Base-by-base conservation (phyloP, 1,139 yeast genomes). In the Diutina mesorugosa region DNA sequence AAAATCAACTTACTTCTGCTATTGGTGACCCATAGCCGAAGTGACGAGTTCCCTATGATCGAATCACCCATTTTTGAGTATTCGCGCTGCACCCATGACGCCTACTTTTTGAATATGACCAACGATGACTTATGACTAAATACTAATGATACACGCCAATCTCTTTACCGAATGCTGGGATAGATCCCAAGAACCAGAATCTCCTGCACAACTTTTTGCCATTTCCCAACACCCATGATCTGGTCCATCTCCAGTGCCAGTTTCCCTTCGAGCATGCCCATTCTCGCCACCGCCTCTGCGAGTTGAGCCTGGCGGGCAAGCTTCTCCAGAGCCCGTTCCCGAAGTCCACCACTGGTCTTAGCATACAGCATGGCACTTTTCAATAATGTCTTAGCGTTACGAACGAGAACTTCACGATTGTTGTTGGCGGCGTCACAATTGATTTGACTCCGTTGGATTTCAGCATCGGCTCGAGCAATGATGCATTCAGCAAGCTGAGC, bases 401-500 rank as follows among this genome's bases (percentile, higher is more conserved):
- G 66, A 2, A 69, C 56, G 26, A 81, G 66, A 0, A 74, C 62
- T 1, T 59, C 62, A 45, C 59, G 64, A 61, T 70, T 70, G 51
- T 66, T 68, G 5, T 59, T 60, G 0, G 80, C 73, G 32, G 67
- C 66, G 29, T 68, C 72, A 51, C 61, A 61, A 2, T 55, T 56
- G 0, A 79, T 55, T 55, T 69, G 72, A 29, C 76, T 66, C 58
- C 84, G 67, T 63, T 79, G 83, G n/a, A 79, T 62, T 56, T 79
- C 84, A 6, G 79, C 70, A 63, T 81, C 85, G 1, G 82, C 75
- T 57, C 84, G 66, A 47, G 78, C 81, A 30, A 80, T 75, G 47
- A 73, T 64, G 0, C 80, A 66, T 5, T 75, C 71, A 60, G 80
- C 69, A 1, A 79, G 60, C 58, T 76, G 78, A 8, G 75, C 68